phyloP scores from a whole-genome alignment of 2,329 filamentous ascomycete species.

The Trichoderma simmonsii region DNA sequence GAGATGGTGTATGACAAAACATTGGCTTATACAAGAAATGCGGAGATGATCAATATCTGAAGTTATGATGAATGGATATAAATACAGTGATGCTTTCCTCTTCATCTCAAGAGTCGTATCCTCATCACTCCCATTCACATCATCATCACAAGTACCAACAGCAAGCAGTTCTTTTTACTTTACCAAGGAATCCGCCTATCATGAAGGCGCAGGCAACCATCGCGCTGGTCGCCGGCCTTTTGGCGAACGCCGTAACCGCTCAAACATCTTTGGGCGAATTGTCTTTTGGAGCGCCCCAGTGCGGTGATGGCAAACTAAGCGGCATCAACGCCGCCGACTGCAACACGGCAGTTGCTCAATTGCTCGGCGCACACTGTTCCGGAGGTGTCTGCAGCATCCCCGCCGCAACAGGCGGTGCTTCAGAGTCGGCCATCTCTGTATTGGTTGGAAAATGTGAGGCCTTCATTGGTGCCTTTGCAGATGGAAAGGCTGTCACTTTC shows the following conservation, averaged over 20 bases:
- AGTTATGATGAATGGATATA: not conserved
- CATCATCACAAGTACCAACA: not conserved
- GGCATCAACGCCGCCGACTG: not conserved
- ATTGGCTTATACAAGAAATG: not conserved
- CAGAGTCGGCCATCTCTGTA: not conserved
- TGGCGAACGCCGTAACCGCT: not conserved
- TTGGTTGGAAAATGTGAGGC: not conserved
- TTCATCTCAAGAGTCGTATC: not conserved
- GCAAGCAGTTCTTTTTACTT: not conserved
- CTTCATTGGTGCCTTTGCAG: not conserved
- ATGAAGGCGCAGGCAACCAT: constrained; percentile 5
- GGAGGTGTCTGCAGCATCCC: constrained; percentile 1
- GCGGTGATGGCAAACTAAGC: not conserved
- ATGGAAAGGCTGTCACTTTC: not conserved
- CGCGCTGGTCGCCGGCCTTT: not conserved
- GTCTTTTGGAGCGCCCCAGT: not conserved
- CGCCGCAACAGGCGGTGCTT: not conserved
- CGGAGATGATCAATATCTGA: not conserved
- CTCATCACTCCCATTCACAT: not conserved
- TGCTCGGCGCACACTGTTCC: not conserved
- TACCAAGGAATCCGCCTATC: not conserved
- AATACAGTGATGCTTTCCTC: not conserved
- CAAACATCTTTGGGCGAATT: not conserved
- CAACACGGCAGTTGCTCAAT: not conserved
- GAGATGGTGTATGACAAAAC: not conserved